These are phyloP conservation scores for Ophiostoma sp. DNA, from an alignment of 2,329 filamentous ascomycete species.

Conservation along the genomic window DNA sequence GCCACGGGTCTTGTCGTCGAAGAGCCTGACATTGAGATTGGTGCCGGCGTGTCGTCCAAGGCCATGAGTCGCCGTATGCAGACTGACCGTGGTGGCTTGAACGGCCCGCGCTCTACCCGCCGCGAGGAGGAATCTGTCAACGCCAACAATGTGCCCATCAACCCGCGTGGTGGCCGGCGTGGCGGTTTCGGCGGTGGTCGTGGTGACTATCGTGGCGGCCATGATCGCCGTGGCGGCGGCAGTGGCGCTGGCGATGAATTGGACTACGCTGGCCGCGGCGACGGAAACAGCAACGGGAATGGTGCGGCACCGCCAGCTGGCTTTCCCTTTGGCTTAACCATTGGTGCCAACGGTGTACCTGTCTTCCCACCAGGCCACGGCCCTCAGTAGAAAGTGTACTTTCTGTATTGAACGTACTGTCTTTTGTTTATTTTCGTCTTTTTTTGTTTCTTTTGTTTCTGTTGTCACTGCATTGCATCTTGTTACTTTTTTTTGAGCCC, in stretches of 20 bases:
- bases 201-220: slow-evolving; percentile 25
- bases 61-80: slow-evolving; percentile 70
- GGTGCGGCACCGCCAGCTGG: slow-evolving; percentile 35
- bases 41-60: slow-evolving; percentile 94
- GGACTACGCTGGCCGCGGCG: slow-evolving; percentile 32
- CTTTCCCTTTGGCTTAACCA: slow-evolving; percentile 47
- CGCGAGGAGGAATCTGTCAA: slow-evolving; percentile 37
- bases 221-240: slow-evolving; percentile 27
- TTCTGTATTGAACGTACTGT: not conserved
- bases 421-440: not conserved
- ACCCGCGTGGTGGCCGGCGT: slow-evolving; percentile 20
- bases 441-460: not conserved
- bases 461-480: not conserved
- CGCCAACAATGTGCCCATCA: slow-evolving; percentile 21
- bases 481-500: not conserved
- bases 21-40: slow-evolving; percentile 98
- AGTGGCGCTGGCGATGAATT: slow-evolving; percentile 30
- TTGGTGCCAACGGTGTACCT: slow-evolving; percentile 52
- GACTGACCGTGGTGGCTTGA: slow-evolving; percentile 65
- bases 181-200: slow-evolving; percentile 30
- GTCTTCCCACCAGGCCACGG: slow-evolving; percentile 47
- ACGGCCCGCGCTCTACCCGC: slow-evolving; percentile 64
- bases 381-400: slow-evolving; percentile 19
- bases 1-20: slow-evolving; percentile 86
- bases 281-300: slow-evolving; percentile 31